Conservation (phyloP, 176 grass and related monocot genomes). For the Carex parvula region DNA sequence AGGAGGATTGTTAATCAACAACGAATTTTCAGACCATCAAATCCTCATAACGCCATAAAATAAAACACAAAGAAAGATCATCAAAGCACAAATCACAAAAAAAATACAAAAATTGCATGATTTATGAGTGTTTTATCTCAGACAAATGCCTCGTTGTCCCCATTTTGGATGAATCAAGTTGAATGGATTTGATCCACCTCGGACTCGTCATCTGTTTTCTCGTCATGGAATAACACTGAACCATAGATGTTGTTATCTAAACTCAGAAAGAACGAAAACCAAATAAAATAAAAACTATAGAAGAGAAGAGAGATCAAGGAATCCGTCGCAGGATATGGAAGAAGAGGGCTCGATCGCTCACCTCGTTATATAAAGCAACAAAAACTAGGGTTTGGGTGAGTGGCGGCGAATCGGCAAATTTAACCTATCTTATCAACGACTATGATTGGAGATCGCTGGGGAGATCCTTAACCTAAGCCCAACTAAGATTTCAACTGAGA, state of each 20-base stretch:
- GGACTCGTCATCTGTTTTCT: slow-evolving; percentile 34
- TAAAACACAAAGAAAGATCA: neutral
- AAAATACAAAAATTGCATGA: neutral
- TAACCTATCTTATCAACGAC: neutral
- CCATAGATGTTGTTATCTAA: neutral
- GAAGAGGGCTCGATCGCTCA: neutral
- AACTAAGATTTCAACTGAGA: neutral
- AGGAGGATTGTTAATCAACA: slow-evolving; percentile 25
- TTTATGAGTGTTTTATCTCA: slow-evolving; percentile 20
- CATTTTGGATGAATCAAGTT: slow-evolving; percentile 10
- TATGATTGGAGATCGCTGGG: neutral
- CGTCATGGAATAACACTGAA: slow-evolving; percentile 19
- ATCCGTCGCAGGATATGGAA: neutral
- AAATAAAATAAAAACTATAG: slow-evolving; percentile 6
- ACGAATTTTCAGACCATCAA: neutral
- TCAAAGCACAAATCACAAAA: neutral
- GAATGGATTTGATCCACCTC: slow-evolving; percentile 27
- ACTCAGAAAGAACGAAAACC: neutral
- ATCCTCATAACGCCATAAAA: slow-evolving; percentile 21
- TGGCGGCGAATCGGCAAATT: slow-evolving; percentile 3
- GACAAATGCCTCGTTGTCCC: slow-evolving; percentile 32
- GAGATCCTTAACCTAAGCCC: neutral
- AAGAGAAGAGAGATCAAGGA: neutral
- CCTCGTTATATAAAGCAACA: neutral
- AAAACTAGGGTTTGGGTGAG: slow-evolving; percentile 22